Percentiles rank a stretch among this genome's conserved stretches.
Evolutionary conservation across 1,139 yeast genomes (phyloP).

Genomic region (Suhomyces maxii): DNA sequence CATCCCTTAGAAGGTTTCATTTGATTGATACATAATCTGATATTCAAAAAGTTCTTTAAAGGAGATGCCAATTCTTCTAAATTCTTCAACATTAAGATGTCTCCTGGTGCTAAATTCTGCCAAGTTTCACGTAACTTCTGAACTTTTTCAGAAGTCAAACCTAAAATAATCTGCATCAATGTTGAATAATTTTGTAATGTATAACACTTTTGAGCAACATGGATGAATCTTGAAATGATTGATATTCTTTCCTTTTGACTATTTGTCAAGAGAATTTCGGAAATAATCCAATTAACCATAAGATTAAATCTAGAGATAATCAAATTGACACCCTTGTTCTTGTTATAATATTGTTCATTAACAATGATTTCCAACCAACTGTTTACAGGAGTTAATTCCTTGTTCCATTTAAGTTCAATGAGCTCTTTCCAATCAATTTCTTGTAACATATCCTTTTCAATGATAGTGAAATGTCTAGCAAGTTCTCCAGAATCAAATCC

Average conservation of each 20-base stretch:
- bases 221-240: slow-evolving; percentile 78
- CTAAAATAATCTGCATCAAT: slow-evolving; percentile 81
- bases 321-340: slow-evolving; percentile 71
- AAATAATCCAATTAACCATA: slow-evolving; percentile 89
- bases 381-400: slow-evolving; percentile 65
- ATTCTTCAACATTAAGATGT: slow-evolving; percentile 62
- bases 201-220: slow-evolving; percentile 74
- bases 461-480: slow-evolving; percentile 79
- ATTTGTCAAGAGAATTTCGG: slow-evolving; percentile 76
- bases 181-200: slow-evolving; percentile 81
- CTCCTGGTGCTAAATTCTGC: slow-evolving; percentile 59
- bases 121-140: slow-evolving; percentile 70
- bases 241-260: slow-evolving; percentile 58
- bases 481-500: slow-evolving; percentile 64
- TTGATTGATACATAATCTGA: slow-evolving; percentile 62
- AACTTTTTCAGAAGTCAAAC: slow-evolving; percentile 72
- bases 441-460: slow-evolving; percentile 78
- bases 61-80: slow-evolving; percentile 66
- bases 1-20: slow-evolving; percentile 76
- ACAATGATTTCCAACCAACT: slow-evolving; percentile 84
- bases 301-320: slow-evolving; percentile 88
- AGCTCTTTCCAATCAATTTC: slow-evolving; percentile 94
- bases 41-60: slow-evolving; percentile 60
- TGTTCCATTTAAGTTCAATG: slow-evolving; percentile 74
- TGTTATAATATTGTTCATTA: slow-evolving; percentile 50